These are phyloP conservation scores for Anthoceros angustus DNA, from an alignment of 225 moss, liverwort and hornwort genomes.

Conservation along the genomic window DNA sequence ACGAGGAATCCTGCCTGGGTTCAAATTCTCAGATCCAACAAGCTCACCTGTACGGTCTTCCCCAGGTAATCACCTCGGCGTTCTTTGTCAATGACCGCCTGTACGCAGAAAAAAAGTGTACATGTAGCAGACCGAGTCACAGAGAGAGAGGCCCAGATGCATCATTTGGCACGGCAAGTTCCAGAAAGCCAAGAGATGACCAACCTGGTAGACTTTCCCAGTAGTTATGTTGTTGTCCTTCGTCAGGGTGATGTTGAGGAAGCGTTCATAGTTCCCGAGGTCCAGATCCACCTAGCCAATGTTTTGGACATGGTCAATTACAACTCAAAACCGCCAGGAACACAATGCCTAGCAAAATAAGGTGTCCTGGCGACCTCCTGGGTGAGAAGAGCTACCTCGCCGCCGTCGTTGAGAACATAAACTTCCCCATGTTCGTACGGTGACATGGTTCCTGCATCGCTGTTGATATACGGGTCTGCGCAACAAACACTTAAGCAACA, in stretches of 20 bases:
- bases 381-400: slow-evolving; percentile 36
- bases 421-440: slow-evolving; percentile 80
- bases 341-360: neutral
- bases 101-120: slow-evolving; percentile 11
- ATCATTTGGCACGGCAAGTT: neutral
- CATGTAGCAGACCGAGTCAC: neutral
- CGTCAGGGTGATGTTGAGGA: slow-evolving; percentile 55
- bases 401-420: slow-evolving; percentile 74
- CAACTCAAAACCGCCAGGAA: neutral
- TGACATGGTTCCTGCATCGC: slow-evolving; percentile 76
- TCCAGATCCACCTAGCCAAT: slow-evolving; percentile 48
- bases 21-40: no score
- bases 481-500: neutral
- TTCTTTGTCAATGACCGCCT: slow-evolving; percentile 82
- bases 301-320: neutral
- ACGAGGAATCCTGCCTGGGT: no score
- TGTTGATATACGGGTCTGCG: slow-evolving; percentile 70
- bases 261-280: slow-evolving; percentile 72
- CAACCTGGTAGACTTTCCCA: slow-evolving; percentile 53
- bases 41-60: slow-evolving; percentile 67
- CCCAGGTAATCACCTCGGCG: slow-evolving; percentile 76
- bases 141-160: neutral
- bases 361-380: neutral
- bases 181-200: neutral
- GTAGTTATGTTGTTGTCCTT: slow-evolving; percentile 62